These are phyloP conservation scores for Vaccinium myrtillus DNA, from an alignment of 148 eudicot species.

Conservation along the genomic window DNA sequence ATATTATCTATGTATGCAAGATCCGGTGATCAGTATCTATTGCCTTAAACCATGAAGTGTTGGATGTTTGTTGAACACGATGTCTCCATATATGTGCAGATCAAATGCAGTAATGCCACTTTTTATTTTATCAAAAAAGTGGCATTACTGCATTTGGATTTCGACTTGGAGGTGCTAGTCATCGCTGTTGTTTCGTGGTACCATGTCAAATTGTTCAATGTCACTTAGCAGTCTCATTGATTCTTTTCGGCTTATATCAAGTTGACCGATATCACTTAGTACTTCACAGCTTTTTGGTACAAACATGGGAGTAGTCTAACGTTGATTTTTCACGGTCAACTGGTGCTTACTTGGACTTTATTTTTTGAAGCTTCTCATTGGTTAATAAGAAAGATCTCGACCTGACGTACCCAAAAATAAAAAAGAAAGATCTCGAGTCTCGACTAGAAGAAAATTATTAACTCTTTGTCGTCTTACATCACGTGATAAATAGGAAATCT, in stretches of 20 bases:
- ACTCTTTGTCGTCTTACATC: neutral
- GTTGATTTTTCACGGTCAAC: neutral
- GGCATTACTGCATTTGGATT: neutral
- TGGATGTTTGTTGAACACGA: neutral
- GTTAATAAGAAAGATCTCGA: neutral
- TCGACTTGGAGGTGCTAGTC: neutral
- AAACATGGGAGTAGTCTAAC: neutral
- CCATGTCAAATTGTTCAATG: neutral
- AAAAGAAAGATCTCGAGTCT: too few relatives aligned
- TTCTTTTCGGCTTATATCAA: neutral
- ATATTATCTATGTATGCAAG: neutral
- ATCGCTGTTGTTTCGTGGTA: neutral
- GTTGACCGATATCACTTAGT: neutral
- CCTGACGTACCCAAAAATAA: neutral
- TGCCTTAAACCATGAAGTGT: neutral
- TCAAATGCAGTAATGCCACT: neutral
- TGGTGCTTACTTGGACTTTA: neutral
- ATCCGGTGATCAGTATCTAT: neutral
- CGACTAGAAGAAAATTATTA: neutral
- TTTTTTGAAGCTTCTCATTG: neutral
- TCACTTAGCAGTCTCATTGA: neutral
- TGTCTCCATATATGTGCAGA: neutral
- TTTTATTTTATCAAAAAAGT: neutral
- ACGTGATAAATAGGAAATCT: neutral
- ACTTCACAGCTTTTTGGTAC: neutral